A percentile compares a stretch with the other conserved stretches of the same genome.
Evolutionary conservation across 2,329 filamentous ascomycete species (phyloP).

Genomic region (Penicillium sp.): DNA sequence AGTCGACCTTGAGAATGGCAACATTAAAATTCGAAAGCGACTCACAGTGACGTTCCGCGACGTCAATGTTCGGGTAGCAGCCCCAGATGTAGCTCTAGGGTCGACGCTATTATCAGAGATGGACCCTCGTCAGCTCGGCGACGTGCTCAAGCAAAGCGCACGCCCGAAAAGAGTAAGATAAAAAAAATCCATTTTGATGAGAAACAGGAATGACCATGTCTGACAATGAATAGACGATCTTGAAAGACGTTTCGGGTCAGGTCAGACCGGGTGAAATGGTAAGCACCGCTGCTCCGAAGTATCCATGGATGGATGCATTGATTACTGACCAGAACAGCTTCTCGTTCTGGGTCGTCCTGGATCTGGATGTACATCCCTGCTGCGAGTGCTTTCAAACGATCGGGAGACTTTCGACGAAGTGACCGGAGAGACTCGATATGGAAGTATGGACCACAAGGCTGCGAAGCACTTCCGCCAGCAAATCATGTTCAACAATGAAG

Average conservation of each 20-base stretch:
- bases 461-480: constrained; percentile 45
- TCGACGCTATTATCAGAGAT: constrained; percentile 34
- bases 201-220: no score
- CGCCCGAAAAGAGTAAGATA: constrained; percentile 30
- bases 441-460: constrained; percentile 51
- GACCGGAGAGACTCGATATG: constrained; percentile 52
- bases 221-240: constrained; percentile 40
- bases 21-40: constrained; percentile 26
- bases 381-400: constrained; percentile 66
- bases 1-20: constrained; percentile 26
- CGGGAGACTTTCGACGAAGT: constrained; percentile 58
- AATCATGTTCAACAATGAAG: constrained; percentile 69
- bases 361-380: constrained; percentile 66
- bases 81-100: constrained; percentile 37
- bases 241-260: constrained; percentile 41
- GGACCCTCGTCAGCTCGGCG: constrained; percentile 31
- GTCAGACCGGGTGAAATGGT: constrained; percentile 47
- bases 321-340: constrained; percentile 42
- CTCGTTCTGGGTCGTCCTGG: constrained; percentile 66
- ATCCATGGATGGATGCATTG: no score
- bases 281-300: no score
- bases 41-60: constrained; percentile 38
- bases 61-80: constrained; percentile 35
- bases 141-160: constrained; percentile 18
- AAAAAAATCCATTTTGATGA: no score